Evolutionary conservation across 345 rosid species (phyloP).

Genomic region (Trapa incisa): DNA sequence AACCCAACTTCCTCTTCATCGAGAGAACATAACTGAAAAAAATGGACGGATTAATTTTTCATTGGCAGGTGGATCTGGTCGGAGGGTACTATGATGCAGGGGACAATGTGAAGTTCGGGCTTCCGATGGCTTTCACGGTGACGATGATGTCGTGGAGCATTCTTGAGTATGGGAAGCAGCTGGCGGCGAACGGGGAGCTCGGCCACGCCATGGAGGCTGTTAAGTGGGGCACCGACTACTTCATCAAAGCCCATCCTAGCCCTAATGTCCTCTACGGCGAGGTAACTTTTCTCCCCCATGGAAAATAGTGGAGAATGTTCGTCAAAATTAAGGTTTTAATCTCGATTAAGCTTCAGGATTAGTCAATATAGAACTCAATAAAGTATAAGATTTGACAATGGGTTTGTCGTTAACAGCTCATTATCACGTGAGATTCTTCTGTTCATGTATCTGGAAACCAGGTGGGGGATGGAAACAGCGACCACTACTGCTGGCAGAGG

Average conservation of each 20-base stretch:
- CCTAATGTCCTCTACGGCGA: conserved; percentile 32
- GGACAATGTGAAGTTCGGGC: conserved; percentile 42
- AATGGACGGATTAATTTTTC: background rate
- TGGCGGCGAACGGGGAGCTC: conserved; percentile 27
- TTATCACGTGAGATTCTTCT: background rate
- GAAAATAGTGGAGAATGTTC: too few species aligned
- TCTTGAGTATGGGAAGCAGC: conserved; percentile 28
- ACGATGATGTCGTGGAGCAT: conserved; percentile 46
- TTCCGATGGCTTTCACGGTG: conserved; percentile 41
- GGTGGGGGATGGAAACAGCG: conserved; percentile 44
- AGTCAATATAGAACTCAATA: too few species aligned
- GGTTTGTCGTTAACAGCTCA: too few species aligned
- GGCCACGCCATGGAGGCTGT: conserved; percentile 33
- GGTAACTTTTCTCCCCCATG: conserved; percentile 4
- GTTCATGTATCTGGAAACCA: conserved; percentile 3
- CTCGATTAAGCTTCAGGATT: too few species aligned
- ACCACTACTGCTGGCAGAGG: conserved; percentile 47
- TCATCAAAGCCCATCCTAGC: conserved; percentile 35
- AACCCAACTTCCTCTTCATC: too few species aligned
- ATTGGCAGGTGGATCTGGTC: conserved; percentile 32
- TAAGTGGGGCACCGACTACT: conserved; percentile 44
- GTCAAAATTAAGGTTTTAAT: too few species aligned
- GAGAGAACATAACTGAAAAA: background rate
- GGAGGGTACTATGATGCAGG: conserved; percentile 49
- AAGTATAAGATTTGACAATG: too few species aligned